Conservation (phyloP, 306 rosid genomes). For the Casuarina cunninghamiana region DNA sequence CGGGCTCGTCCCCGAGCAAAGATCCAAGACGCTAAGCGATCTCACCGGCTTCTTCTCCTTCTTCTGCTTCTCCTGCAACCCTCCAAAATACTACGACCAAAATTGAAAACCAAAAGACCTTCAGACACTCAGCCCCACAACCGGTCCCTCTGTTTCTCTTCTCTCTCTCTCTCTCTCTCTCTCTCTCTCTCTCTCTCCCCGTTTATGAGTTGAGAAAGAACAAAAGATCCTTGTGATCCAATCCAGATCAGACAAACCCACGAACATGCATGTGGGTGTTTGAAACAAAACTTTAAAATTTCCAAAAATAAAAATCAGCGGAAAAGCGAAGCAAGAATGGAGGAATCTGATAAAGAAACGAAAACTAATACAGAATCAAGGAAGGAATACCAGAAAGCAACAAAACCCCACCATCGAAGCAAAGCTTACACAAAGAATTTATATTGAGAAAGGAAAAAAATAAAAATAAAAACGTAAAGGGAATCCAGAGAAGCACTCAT, state of each 20-base stretch:
- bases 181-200: conserved; percentile 22
- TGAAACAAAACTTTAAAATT: conserved; percentile 42
- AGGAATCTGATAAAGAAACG: conserved; percentile 30
- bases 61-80: conserved; percentile 50
- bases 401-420: conserved; percentile 67
- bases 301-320: conserved; percentile 6
- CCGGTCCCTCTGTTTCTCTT: conserved; percentile 19
- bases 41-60: conserved; percentile 59
- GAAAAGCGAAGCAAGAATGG: conserved; percentile 12
- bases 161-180: conserved; percentile 24
- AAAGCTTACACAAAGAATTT: conserved; percentile 34
- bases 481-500: conserved; percentile 24
- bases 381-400: conserved; percentile 50
- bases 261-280: conserved; percentile 77
- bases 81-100: conserved; percentile 39
- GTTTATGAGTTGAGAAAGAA: conserved; percentile 48
- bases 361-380: conserved; percentile 38
- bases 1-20: conserved; percentile 51
- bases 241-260: conserved; percentile 96
- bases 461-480: conserved; percentile 24
- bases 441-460: conserved; percentile 33
- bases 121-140: conserved; percentile 48
- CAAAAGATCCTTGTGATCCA: conserved; percentile 84
- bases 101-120: conserved; percentile 35
- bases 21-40: conserved; percentile 41